A percentile compares a stretch with the other conserved stretches of the same genome.
Conservation (phyloP, 2,329 filamentous ascomycete species). For the Curvularia sp. region DNA sequence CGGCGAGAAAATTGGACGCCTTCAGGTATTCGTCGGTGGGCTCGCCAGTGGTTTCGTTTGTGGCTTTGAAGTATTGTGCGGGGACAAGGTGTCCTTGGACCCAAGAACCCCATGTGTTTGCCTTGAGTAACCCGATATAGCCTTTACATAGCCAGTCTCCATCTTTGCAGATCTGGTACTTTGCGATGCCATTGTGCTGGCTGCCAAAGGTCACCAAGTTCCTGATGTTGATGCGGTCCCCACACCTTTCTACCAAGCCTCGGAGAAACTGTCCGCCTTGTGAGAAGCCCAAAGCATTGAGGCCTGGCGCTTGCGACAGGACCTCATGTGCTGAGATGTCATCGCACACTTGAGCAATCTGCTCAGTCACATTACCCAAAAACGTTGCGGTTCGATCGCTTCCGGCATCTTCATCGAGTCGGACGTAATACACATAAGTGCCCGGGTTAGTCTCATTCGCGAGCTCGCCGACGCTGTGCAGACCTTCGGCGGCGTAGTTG, state of each 20-base stretch:
- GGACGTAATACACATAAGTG: conserved; percentile 82
- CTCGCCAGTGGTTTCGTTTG: conserved; percentile 62
- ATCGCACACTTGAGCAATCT: conserved; percentile 79
- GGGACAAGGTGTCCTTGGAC: conserved; percentile 85
- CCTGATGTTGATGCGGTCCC: conserved; percentile 69
- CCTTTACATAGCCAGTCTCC: conserved; percentile 82
- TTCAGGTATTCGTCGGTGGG: conserved; percentile 72
- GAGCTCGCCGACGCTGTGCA: conserved; percentile 74
- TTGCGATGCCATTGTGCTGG: conserved; percentile 89
- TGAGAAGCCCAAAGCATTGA: conserved; percentile 93
- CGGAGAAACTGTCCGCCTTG: conserved; percentile 97
- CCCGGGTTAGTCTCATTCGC: conserved; percentile 77
- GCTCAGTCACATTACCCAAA: conserved; percentile 84
- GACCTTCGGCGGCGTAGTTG: conserved; percentile 76
- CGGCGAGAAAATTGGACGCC: conserved; percentile 85
- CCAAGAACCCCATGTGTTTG: conserved; percentile 79
- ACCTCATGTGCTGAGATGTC: conserved; percentile 78
- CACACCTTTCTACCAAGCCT: conserved; percentile 88
- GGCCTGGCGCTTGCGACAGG: conserved; percentile 78
- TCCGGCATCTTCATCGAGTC: conserved; percentile 69
- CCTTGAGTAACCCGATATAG: conserved; percentile 77
- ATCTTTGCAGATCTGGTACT: conserved; percentile 76
- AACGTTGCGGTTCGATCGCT: conserved; percentile 85
- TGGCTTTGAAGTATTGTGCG: conserved; percentile 91
- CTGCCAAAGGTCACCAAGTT: conserved; percentile 87